Conservation (phyloP, 148 eudicot genomes). For the Camellia granthamiana region DNA sequence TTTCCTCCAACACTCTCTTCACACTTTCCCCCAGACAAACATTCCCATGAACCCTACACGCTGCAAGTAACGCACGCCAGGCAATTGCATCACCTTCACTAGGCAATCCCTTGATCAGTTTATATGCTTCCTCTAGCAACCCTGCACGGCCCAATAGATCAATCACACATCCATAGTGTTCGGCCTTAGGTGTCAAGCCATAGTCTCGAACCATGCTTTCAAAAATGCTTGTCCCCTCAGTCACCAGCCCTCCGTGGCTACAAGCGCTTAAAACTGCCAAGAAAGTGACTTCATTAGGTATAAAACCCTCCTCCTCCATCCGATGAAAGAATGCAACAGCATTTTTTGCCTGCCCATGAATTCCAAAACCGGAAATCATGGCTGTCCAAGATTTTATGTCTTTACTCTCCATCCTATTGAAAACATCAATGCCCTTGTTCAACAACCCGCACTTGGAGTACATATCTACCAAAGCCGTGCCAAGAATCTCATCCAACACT, state of each 20-base stretch:
- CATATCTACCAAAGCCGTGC: constrained; percentile 40
- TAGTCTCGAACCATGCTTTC: constrained; percentile 31
- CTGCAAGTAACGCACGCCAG: constrained; percentile 44
- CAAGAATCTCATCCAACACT: constrained; percentile 33
- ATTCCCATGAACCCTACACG: constrained; percentile 38
- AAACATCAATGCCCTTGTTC: constrained; percentile 29
- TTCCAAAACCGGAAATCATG: constrained; percentile 39
- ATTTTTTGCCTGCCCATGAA: constrained; percentile 33
- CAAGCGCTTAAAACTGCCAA: constrained; percentile 39
- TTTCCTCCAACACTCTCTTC: constrained; percentile 26
- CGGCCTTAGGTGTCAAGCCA: constrained; percentile 28
- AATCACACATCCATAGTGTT: constrained; percentile 43
- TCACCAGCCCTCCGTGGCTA: constrained; percentile 43
- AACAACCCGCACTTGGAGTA: constrained; percentile 36
- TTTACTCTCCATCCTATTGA: constrained; percentile 25
- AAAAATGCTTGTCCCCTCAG: constrained; percentile 31
- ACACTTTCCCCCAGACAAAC: constrained; percentile 30
- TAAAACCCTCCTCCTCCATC: constrained; percentile 34
- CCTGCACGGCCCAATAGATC: constrained; percentile 52
- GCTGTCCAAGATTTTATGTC: constrained; percentile 43
- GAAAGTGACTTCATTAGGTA: constrained; percentile 38
- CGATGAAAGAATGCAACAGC: constrained; percentile 26
- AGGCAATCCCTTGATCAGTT: constrained; percentile 31
- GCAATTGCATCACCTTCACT: constrained; percentile 33
- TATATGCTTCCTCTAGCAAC: constrained; percentile 33